Conservation (phyloP, 768 basidiomycete genomes). For the Suillus subalutaceus region DNA sequence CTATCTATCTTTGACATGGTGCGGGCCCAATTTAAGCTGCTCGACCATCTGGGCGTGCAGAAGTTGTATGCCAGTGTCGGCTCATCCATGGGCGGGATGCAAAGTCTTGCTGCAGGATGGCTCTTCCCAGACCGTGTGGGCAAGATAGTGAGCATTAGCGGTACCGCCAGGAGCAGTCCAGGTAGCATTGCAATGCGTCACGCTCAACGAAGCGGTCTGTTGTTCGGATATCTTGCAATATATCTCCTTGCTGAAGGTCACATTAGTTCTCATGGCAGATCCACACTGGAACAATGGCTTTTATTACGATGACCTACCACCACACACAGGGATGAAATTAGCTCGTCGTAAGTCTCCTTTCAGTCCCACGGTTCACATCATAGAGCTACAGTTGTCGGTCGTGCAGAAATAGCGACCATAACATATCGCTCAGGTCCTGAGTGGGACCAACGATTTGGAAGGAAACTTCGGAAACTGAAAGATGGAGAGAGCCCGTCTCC, state of each 20-base stretch:
- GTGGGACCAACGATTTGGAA: slow-evolving; percentile 98
- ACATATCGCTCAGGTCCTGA: slow-evolving; percentile 99
- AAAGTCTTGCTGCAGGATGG: slow-evolving; percentile 95
- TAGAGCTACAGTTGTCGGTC: slow-evolving; percentile 7
- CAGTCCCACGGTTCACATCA: slow-evolving; percentile 17
- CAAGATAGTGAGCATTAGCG: slow-evolving; percentile 92
- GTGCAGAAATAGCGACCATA: slow-evolving; percentile 94
- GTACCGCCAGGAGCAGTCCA: slow-evolving; percentile 90
- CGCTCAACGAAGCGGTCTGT: slow-evolving; percentile 92
- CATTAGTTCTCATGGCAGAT: slow-evolving; percentile 94
- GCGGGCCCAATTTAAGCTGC: slow-evolving; percentile 82
- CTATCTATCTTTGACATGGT: slow-evolving; percentile 98
- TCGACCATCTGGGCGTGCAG: slow-evolving; percentile 83
- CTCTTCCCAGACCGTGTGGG: slow-evolving; percentile 86
- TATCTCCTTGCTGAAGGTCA: slow-evolving; percentile 9
- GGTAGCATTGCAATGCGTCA: slow-evolving; percentile 94
- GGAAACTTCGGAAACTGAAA: slow-evolving; percentile 59
- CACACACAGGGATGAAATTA: slow-evolving; percentile 98
- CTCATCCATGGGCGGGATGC: slow-evolving; percentile 97
- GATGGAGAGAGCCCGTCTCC: slow-evolving; percentile 21
- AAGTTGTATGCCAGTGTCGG: slow-evolving; percentile 94
- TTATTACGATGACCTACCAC: slow-evolving; percentile 94
- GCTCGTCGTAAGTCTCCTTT: slow-evolving; percentile 74
- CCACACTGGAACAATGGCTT: slow-evolving; percentile 99
- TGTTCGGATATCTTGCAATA: slow-evolving; percentile 8